phyloP scores from a whole-genome alignment of 1,139 yeast genomes.

The Protomyces inouyei region DNA sequence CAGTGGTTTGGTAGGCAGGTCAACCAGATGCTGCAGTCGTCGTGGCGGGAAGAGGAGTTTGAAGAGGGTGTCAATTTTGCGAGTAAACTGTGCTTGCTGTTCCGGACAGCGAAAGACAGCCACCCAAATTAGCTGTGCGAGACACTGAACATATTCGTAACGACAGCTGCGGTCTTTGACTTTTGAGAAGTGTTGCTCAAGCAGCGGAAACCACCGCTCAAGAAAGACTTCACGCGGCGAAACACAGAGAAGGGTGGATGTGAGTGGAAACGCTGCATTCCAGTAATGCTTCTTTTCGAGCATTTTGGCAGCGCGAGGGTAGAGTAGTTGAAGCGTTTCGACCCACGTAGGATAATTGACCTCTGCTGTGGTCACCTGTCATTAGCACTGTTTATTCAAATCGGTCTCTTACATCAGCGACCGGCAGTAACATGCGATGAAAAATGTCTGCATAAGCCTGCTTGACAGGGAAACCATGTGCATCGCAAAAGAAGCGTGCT shows the following conservation, averaged over 20 bases:
- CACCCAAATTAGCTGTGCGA: slow-evolving; percentile 80
- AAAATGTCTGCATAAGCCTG: slow-evolving; percentile 83
- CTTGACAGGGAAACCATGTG: slow-evolving; percentile 58
- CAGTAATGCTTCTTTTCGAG: slow-evolving; percentile 55
- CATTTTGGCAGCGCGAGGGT: slow-evolving; percentile 49
- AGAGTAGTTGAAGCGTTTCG: slow-evolving; percentile 64
- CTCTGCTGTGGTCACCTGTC: slow-evolving; percentile 72
- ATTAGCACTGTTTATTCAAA: not conserved
- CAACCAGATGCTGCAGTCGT: slow-evolving; percentile 71
- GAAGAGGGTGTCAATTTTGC: slow-evolving; percentile 57
- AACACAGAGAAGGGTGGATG: slow-evolving; percentile 72
- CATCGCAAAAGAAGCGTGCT: slow-evolving; percentile 69
- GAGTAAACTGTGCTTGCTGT: slow-evolving; percentile 77
- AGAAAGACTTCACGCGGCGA: slow-evolving; percentile 74
- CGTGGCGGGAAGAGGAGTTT: slow-evolving; percentile 54
- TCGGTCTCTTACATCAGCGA: slow-evolving; percentile 49
- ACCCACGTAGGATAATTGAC: slow-evolving; percentile 96
- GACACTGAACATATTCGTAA: slow-evolving; percentile 57
- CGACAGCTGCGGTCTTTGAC: slow-evolving; percentile 50
- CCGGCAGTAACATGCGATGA: slow-evolving; percentile 65
- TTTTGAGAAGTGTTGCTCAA: slow-evolving; percentile 48
- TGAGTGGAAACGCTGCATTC: slow-evolving; percentile 65
- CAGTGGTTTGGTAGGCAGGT: slow-evolving; percentile 57
- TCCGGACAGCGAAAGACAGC: slow-evolving; percentile 82
- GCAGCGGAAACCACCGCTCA: slow-evolving; percentile 64